These are phyloP conservation scores for Moniliella sp. DNA, from an alignment of 1,284 basidiomycete species.

Conservation along the genomic window DNA sequence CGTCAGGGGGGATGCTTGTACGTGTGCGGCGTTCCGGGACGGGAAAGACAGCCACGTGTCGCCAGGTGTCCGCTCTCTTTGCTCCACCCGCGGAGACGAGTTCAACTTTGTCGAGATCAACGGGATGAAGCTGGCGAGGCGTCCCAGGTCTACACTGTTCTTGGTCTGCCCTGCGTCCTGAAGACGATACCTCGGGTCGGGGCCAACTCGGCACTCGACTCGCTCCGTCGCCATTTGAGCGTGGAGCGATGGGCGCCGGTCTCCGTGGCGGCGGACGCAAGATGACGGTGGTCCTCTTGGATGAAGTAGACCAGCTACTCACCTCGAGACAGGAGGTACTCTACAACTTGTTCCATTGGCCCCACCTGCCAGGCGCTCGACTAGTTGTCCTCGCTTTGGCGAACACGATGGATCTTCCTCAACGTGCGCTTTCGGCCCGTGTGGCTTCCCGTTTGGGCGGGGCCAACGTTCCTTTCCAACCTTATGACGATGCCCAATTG, in stretches of 20 bases:
- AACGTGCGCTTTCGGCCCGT: slow-evolving; percentile 71
- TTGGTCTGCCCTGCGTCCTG: slow-evolving; percentile 9
- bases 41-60: slow-evolving; percentile 78
- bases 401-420: slow-evolving; percentile 93
- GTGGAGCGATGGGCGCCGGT: slow-evolving; percentile 2
- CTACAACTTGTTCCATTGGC: slow-evolving; percentile 99
- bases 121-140: slow-evolving; percentile 47
- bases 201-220: slow-evolving; percentile 17
- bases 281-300: slow-evolving; percentile 76
- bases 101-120: slow-evolving; percentile 98
- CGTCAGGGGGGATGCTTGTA: slow-evolving; percentile 86
- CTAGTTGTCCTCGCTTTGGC: slow-evolving; percentile 89
- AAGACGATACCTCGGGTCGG: too few relatives aligned
- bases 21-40: slow-evolving; percentile 75
- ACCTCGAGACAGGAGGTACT: slow-evolving; percentile 91
- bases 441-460: slow-evolving; percentile 85
- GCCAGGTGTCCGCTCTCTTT: slow-evolving; percentile 64
- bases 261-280: background rate
- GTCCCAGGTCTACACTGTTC: slow-evolving; percentile 21
- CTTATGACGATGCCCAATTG: slow-evolving; percentile 62
- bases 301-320: slow-evolving; percentile 86
- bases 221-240: slow-evolving; percentile 15
- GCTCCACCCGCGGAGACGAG: slow-evolving; percentile 48
- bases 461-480: slow-evolving; percentile 78
- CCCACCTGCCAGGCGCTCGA: slow-evolving; percentile 60